Evolutionary conservation across 176 grass and related monocot genomes (phyloP).

Genomic region (Neostapfia colusana): DNA sequence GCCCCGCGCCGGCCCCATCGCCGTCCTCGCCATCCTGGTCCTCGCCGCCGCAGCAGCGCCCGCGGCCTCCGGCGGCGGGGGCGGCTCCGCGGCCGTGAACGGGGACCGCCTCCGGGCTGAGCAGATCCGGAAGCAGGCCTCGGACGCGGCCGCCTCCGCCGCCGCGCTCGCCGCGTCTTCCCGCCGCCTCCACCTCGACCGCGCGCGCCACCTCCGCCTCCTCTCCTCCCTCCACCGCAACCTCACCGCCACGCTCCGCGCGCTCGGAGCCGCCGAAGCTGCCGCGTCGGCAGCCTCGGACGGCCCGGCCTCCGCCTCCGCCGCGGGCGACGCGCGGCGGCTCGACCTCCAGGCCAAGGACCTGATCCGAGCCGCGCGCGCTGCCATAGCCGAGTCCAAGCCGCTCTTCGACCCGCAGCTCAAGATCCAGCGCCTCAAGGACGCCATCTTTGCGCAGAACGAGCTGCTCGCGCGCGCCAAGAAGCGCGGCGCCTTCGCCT

Average conservation of each 20-base stretch:
- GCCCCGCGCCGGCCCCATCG: background rate
- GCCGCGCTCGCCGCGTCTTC: constrained; percentile 56
- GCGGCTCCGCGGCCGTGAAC: constrained; percentile 34
- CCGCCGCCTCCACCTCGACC: constrained; percentile 70
- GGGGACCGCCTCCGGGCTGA: constrained; percentile 58
- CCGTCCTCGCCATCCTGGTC: background rate
- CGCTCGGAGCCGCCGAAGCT: constrained; percentile 11
- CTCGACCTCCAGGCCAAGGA: constrained; percentile 78
- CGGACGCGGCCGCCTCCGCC: constrained; percentile 54
- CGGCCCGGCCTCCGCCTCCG: constrained; percentile 3
- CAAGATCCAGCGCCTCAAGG: constrained; percentile 98
- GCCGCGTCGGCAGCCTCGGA: background rate
- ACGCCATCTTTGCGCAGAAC: constrained; percentile 87
- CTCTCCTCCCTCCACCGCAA: constrained; percentile 78
- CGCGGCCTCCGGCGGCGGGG: background rate
- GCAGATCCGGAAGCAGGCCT: constrained; percentile 76
- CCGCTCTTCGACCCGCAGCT: constrained; percentile 94
- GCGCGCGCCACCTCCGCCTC: constrained; percentile 67
- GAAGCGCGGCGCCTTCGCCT: constrained; percentile 91
- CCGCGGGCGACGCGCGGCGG: constrained; percentile 10
- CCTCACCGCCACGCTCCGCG: constrained; percentile 66
- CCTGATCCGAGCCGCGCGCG: constrained; percentile 76
- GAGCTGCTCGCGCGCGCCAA: constrained; percentile 87
- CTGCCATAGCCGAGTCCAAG: constrained; percentile 74
- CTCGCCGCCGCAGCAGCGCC: background rate